A percentile compares a stretch with the other conserved stretches of the same genome.
These are phyloP conservation scores for Botryobasidium botryosum DNA, from an alignment of 768 basidiomycete genomes.

Conservation along the genomic window DNA sequence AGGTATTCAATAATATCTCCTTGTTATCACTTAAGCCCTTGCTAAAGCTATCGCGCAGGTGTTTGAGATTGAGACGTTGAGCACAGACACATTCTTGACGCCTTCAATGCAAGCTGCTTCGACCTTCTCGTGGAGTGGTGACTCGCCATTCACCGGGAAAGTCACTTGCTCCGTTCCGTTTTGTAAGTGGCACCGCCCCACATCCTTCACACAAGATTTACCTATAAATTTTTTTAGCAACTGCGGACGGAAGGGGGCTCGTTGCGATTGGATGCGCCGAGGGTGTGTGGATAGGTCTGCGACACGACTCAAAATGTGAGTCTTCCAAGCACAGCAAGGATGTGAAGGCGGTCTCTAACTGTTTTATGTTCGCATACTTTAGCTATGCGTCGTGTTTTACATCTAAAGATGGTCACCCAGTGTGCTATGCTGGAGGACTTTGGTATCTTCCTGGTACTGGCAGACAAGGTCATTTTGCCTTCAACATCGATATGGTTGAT, in stretches of 20 bases:
- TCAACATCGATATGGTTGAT: neutral
- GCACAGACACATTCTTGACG: conserved; percentile 72
- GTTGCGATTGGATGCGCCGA: conserved; percentile 91
- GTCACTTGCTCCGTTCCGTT: conserved; percentile 95
- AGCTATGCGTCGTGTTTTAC: conserved; percentile 88
- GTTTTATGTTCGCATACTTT: neutral
- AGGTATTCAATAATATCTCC: conserved; percentile 22
- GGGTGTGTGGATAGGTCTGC: conserved; percentile 90
- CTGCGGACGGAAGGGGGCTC: conserved; percentile 65
- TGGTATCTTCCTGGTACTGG: conserved; percentile 87
- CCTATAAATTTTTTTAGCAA: conserved; percentile 31
- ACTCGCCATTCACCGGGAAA: conserved; percentile 38
- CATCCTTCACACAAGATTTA: neutral
- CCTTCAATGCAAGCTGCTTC: conserved; percentile 38
- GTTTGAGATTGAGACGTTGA: conserved; percentile 83
- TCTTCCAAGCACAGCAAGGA: neutral
- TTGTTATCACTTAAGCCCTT: neutral
- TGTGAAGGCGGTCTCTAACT: conserved; percentile 4
- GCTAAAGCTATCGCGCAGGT: conserved; percentile 24
- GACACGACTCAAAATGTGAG: conserved; percentile 74
- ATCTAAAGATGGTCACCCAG: conserved; percentile 85
- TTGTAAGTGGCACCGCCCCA: conserved; percentile 27
- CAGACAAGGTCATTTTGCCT: conserved; percentile 52
- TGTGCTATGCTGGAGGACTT: conserved; percentile 94
- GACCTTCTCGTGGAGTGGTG: neutral